Evolutionary conservation across 257 asterid species (phyloP).

Genomic region (Ilex aquifolium): DNA sequence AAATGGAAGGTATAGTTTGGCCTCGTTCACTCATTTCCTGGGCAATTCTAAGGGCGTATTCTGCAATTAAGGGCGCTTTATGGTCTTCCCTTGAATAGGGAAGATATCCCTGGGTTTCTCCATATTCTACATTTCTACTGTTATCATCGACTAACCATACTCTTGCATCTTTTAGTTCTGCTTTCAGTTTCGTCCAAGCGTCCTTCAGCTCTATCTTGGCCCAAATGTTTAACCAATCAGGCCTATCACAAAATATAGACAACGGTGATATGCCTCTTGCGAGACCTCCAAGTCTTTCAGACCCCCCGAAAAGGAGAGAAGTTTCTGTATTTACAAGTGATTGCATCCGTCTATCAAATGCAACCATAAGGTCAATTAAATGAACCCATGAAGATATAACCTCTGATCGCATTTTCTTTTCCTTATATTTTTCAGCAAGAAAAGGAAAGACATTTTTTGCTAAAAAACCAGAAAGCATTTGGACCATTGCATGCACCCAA

Average conservation of each 20-base stretch:
- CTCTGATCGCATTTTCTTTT: background rate
- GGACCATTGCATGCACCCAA: background rate
- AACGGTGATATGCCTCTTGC: background rate
- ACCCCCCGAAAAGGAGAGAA: background rate
- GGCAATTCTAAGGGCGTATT: background rate
- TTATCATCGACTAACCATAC: background rate
- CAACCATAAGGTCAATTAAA: background rate
- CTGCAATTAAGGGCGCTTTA: background rate
- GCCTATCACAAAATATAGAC: background rate
- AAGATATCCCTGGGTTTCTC: background rate
- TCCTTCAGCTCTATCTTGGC: background rate
- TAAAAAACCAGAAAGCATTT: background rate
- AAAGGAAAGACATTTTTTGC: background rate
- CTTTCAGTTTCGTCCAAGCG: background rate
- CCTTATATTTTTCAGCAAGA: background rate
- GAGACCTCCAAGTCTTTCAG: background rate
- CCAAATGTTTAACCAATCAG: background rate
- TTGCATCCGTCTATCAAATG: background rate
- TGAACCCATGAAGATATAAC: background rate
- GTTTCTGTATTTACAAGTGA: background rate
- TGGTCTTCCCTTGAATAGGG: background rate
- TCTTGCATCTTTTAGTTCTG: background rate
- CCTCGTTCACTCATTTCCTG: background rate
- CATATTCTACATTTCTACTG: background rate
- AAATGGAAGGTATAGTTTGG: background rate